Evolutionary conservation across 148 eudicot genomes (phyloP).

Genomic region (Nepenthes mirabilis): DNA sequence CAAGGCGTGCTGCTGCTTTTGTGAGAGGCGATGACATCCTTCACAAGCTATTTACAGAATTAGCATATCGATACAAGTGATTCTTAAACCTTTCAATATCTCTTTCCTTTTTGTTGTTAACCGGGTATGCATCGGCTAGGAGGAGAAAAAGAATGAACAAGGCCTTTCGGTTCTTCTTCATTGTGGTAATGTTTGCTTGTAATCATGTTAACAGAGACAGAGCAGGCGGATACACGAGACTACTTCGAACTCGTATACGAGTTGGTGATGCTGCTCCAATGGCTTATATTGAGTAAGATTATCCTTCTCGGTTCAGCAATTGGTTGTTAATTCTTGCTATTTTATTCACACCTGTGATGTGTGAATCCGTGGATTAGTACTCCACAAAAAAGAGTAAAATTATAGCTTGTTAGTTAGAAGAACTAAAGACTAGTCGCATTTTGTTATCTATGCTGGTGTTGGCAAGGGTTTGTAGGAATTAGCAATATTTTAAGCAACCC

Average conservation of each 20-base stretch:
- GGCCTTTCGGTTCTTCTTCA: not conserved
- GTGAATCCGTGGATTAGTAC: too few relatives aligned
- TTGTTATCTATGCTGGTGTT: too few relatives aligned
- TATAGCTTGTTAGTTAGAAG: too few relatives aligned
- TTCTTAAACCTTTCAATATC: conserved; percentile 10
- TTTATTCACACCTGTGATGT: too few relatives aligned
- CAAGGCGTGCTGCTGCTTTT: conserved; percentile 83
- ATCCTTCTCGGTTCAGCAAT: not conserved
- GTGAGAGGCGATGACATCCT: conserved; percentile 92
- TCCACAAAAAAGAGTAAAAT: too few relatives aligned
- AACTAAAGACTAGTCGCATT: too few relatives aligned
- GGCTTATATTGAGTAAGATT: conserved; percentile 91
- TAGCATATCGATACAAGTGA: conserved; percentile 93
- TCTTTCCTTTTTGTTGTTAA: not conserved
- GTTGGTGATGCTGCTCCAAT: conserved; percentile 98
- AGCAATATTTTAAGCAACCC: not conserved
- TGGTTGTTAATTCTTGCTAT: too few relatives aligned
- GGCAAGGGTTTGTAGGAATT: not conserved
- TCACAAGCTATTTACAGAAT: conserved; percentile 84
- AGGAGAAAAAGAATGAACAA: not conserved
- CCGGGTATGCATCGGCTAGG: too few relatives aligned
- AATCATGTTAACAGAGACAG: conserved; percentile 45
- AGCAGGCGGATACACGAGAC: conserved; percentile 89
- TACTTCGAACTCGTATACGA: conserved; percentile 86
- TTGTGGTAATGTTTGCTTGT: not conserved